These are phyloP conservation scores for Nigrograna mackinnonii DNA, from an alignment of 2,329 filamentous ascomycete species.

Conservation along the genomic window DNA sequence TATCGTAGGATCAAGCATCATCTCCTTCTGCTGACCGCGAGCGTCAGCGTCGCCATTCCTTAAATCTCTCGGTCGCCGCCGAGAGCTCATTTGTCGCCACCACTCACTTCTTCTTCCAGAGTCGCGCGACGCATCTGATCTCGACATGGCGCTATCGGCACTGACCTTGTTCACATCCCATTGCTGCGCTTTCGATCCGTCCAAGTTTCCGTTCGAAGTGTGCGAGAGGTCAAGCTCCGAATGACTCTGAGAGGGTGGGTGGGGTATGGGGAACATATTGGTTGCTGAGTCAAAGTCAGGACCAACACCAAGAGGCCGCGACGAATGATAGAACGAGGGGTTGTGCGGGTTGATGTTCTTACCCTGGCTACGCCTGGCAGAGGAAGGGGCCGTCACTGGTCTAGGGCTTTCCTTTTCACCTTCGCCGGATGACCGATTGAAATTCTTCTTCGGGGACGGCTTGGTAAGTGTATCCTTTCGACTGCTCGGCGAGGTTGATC, in stretches of 20 bases:
- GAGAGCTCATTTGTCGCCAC: constrained; percentile 39
- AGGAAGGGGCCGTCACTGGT: constrained; percentile 40
- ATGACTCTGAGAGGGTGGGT: constrained; percentile 34
- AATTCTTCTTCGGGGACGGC: constrained; percentile 21
- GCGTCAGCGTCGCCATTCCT: constrained; percentile 33
- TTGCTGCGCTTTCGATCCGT: constrained; percentile 31
- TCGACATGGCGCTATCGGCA: constrained; percentile 30
- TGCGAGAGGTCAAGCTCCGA: constrained; percentile 38
- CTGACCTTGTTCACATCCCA: constrained; percentile 37
- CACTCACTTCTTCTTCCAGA: constrained; percentile 28
- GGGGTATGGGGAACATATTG: constrained; percentile 32
- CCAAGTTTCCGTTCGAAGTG: constrained; percentile 33
- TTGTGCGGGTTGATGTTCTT: constrained; percentile 21
- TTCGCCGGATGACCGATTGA: constrained; percentile 4
- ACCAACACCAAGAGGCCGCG: constrained; percentile 13
- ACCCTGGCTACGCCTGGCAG: constrained; percentile 37
- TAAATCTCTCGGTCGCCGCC: constrained; percentile 27
- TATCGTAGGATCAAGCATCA: constrained; percentile 21
- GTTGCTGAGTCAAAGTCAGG: constrained; percentile 25
- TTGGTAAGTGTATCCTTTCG: constrained; percentile 35
- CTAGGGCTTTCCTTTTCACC: constrained; percentile 28
- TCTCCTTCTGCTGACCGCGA: constrained; percentile 26
- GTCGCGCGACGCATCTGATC: constrained; percentile 34
- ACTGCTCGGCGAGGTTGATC: constrained; percentile 19
- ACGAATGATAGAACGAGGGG: constrained; percentile 10